Base-by-base conservation (phyloP, 768 basidiomycete species). In the Gymnopilus junonius region DNA sequence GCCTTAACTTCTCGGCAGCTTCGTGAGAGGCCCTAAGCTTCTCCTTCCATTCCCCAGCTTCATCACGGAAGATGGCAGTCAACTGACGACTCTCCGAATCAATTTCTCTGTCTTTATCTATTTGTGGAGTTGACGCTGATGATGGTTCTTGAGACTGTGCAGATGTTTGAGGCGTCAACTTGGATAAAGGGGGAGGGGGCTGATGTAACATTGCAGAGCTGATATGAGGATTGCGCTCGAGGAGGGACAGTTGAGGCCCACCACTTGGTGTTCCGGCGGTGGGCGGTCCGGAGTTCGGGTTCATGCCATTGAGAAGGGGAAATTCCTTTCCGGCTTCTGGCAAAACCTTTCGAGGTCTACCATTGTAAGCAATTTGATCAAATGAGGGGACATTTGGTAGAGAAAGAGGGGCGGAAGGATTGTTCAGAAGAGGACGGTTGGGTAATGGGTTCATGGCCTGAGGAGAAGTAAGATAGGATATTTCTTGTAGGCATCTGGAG, bases 401-500 rank as follows among this genome's bases (percentile, higher is more conserved):
- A 39, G 87, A 79, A 64, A 90, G 80, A 37, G 88, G 84, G 58
- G 89, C 82, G 51, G 85, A 80, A 29, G 88, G 75, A 70, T 87
- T 92, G 69, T 84, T 87, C 61, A 89, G 76, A 60, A 94, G 81
- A 2, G 93, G 91, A 69, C 94, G 87, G 63, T 94, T 92, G 2
- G 95, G 95, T 55, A 98, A 82, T 45, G 97, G 97, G 74, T 99
- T 99, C 85, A 99, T 91, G 6, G 97, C 96, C 75, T 97, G 93
- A 1, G 95, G 90, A 0, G 97, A 98, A 1, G 97, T 99, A 58
- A 99, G 82, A 77, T 99, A 99, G 12, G 94, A 93, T 67, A 99
- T 93, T 82, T 99, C 97, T 79, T 99, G 97, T 25, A 99, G 82
- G 77, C 97, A 98, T 77, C 93, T 95, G 55, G 58, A 32, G 21